Percentiles rank a stretch among this genome's conserved stretches.
Evolutionary conservation across 2,329 filamentous ascomycete genomes (phyloP).

Genomic region (Calonectria pseudoturangicola): DNA sequence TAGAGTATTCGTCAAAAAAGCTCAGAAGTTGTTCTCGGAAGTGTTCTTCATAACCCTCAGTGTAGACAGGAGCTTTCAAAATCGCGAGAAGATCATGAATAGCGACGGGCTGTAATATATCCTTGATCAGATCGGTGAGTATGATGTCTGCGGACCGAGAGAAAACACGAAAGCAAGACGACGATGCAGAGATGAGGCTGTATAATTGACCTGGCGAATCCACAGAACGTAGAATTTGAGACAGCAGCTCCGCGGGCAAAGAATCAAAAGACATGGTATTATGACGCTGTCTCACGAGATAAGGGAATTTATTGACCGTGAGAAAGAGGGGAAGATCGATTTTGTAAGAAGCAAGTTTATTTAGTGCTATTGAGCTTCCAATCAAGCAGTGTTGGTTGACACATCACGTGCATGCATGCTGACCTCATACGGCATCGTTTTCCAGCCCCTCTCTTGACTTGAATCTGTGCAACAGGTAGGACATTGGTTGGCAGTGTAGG

Average conservation of each 20-base stretch:
- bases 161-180: neutral
- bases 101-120: neutral
- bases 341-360: neutral
- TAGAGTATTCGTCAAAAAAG: neutral
- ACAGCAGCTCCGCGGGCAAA: neutral
- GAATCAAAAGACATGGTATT: neutral
- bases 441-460: too few species aligned
- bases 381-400: neutral
- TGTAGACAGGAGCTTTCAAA: neutral
- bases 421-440: slow-evolving; percentile 2
- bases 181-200: slow-evolving; percentile 2
- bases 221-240: neutral
- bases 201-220: slow-evolving; percentile 1
- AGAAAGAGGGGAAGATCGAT: neutral
- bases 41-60: too few species aligned
- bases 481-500: neutral
- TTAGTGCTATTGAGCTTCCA: neutral
- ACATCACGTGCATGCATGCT: slow-evolving; percentile 12
- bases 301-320: neutral
- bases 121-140: neutral
- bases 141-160: neutral
- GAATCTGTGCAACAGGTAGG: neutral
- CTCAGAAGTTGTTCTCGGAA: neutral
- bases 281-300: too few species aligned
- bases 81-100: neutral